phyloP scores from a whole-genome alignment of 192 early-diverging fungal genomes.

The Linnemannia hyalina region DNA sequence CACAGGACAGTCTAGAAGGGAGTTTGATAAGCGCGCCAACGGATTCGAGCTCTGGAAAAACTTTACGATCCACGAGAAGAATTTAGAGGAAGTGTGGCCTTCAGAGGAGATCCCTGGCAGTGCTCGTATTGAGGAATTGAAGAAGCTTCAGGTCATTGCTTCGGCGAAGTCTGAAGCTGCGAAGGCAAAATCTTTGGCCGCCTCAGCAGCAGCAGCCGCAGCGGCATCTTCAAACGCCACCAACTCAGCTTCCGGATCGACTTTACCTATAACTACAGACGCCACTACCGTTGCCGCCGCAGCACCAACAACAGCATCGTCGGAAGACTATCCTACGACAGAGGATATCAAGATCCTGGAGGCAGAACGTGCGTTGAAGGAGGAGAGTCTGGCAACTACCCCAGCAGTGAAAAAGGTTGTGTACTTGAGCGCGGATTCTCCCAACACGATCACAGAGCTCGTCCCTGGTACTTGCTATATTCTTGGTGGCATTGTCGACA shows the following conservation, averaged over 20 bases:
- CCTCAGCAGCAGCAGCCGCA: not conserved
- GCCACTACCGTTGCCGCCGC: not conserved
- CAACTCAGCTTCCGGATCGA: not conserved
- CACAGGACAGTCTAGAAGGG: slow-evolving; percentile 59
- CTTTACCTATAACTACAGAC: not conserved
- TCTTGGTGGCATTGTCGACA: slow-evolving; percentile 96
- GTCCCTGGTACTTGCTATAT: slow-evolving; percentile 87
- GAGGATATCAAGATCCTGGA: slow-evolving; percentile 27
- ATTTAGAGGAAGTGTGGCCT: slow-evolving; percentile 50
- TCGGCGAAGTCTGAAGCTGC: slow-evolving; percentile 39
- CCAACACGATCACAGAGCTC: slow-evolving; percentile 73
- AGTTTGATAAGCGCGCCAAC: slow-evolving; percentile 60
- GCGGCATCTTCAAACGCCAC: not conserved
- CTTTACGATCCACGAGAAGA: slow-evolving; percentile 50
- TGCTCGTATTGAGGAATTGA: slow-evolving; percentile 55
- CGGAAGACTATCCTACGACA: not conserved
- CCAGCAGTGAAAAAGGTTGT: slow-evolving; percentile 76
- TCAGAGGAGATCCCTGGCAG: slow-evolving; percentile 51
- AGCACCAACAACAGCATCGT: not conserved
- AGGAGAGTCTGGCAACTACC: slow-evolving; percentile 48
- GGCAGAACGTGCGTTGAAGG: slow-evolving; percentile 36
- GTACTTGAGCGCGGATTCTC: slow-evolving; percentile 93
- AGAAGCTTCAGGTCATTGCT: slow-evolving; percentile 23
- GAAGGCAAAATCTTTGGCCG: slow-evolving; percentile 35
- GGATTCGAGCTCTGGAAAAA: slow-evolving; percentile 68